Conservation (phyloP, 2,329 filamentous ascomycete species). For the Leptographium radiaticola region DNA sequence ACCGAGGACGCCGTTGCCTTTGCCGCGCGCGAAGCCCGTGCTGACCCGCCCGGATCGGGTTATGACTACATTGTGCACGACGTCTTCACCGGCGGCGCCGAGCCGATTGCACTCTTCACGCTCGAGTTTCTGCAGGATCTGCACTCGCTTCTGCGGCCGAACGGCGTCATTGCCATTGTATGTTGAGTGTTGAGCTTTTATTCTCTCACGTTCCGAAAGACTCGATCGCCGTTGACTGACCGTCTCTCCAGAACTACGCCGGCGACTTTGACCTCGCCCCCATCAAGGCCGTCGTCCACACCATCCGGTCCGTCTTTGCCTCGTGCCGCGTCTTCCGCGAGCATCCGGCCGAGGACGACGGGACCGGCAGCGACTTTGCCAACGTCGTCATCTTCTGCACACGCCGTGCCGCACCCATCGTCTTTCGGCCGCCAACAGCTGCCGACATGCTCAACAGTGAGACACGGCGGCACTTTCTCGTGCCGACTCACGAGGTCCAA, state of each 20-base stretch:
- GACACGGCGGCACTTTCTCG: constrained; percentile 55
- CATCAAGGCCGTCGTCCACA: constrained; percentile 66
- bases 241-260: constrained; percentile 80
- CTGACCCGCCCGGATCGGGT: constrained; percentile 24
- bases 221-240: too few species aligned
- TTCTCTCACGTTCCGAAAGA: background rate
- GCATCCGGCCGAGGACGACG: constrained; percentile 36
- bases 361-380: constrained; percentile 58
- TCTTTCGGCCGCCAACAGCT: constrained; percentile 51
- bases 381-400: constrained; percentile 96
- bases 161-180: constrained; percentile 81
- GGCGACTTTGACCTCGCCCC: constrained; percentile 71
- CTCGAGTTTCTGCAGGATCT: constrained; percentile 67
- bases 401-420: constrained; percentile 33
- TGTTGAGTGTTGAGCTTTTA: constrained; percentile 19
- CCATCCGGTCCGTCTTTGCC: constrained; percentile 73
- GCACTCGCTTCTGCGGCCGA: constrained; percentile 54
- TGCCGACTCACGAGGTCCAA: constrained; percentile 59
- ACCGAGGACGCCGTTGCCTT: constrained; percentile 74
- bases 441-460: constrained; percentile 62
- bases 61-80: constrained; percentile 96
- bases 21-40: constrained; percentile 31
- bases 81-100: constrained; percentile 92
- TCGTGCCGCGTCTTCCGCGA: constrained; percentile 87
- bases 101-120: constrained; percentile 81